Base-by-base conservation (phyloP, 2,329 filamentous ascomycete genomes). In the Furcasterigmium sp. region DNA sequence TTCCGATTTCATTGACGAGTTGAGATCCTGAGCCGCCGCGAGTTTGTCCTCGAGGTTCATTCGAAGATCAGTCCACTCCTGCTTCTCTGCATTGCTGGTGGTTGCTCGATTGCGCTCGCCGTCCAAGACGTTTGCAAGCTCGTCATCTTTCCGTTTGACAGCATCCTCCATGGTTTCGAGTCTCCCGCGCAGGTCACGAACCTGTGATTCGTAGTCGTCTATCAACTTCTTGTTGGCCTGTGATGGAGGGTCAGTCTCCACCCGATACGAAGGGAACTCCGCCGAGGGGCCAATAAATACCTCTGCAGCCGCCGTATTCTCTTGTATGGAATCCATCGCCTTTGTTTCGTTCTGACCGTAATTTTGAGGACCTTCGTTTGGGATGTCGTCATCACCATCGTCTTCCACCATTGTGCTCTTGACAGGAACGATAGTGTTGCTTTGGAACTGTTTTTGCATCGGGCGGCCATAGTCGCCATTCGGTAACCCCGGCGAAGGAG, bases 381-480 rank as follows among this genome's bases (percentile, higher is more conserved):
- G 76, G 17, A 65, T 68, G 17, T 72, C 75, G 50, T 88, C 87
- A 53, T 95, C 90, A n/a, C n/a, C n/a, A 51, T 95, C 91, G 59
- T 97, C 93, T 62, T 98, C 93, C 2, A 97, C 82, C 84, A 97
- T 91, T 1, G 87, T 96, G 56, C 91, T 95, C 68, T 97, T 98
- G 60, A 96, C 97, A 1, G 93, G 93, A 25, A 97, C 86, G 56
- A 97, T 95, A 0, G 90, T 97, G 59, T 95, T 97, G 59, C 86
- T 91, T 60, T 95, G 91, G 52, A 95, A 90, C 29, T 90, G 90
- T 60, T 94, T 95, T 14, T 87, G 85, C 52, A 87, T 79, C 5
- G 91, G 91, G 37, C 87, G 77, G 34, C 85, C 84, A 51, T 82
- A 85, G 41, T 85, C 82, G 54, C 82, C 80, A 37, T 75, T 75